Percentiles rank a stretch among this genome's conserved stretches.
Evolutionary conservation across 2,329 filamentous ascomycete genomes (phyloP).

Genomic region (Diaporthe vaccinii): DNA sequence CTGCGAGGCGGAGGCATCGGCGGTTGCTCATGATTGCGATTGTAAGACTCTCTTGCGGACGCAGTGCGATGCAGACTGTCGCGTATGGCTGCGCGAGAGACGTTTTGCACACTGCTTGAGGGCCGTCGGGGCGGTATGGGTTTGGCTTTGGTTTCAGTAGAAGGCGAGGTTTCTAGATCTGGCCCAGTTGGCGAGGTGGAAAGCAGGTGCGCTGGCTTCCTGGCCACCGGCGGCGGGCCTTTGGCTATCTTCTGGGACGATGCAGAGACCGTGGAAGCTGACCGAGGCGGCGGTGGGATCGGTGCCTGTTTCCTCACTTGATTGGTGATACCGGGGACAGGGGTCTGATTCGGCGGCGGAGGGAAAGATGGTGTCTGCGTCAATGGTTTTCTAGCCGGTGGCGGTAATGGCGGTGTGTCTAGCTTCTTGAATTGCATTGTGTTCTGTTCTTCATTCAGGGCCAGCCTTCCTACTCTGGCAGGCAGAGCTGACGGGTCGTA

Average conservation of each 20-base stretch:
- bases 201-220: slow-evolving; percentile 71
- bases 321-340: slow-evolving; percentile 40
- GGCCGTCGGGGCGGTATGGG: slow-evolving; percentile 48
- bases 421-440: slow-evolving; percentile 46
- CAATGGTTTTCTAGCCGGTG: slow-evolving; percentile 57
- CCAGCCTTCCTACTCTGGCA: slow-evolving; percentile 60
- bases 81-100: slow-evolving; percentile 25
- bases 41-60: slow-evolving; percentile 33
- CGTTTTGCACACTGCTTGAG: slow-evolving; percentile 37
- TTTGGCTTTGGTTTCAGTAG: slow-evolving; percentile 42
- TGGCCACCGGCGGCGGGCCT: slow-evolving; percentile 67
- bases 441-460: slow-evolving; percentile 56
- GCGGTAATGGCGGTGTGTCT: slow-evolving; percentile 60
- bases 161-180: slow-evolving; percentile 39
- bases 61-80: slow-evolving; percentile 37
- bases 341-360: slow-evolving; percentile 39
- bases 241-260: slow-evolving; percentile 56
- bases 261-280: slow-evolving; percentile 53
- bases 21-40: slow-evolving; percentile 30
- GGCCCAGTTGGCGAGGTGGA: slow-evolving; percentile 48
- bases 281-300: slow-evolving; percentile 46
- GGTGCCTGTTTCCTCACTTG: slow-evolving; percentile 47
- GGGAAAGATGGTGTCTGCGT: slow-evolving; percentile 41
- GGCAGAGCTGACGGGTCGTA: slow-evolving; percentile 62
- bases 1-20: slow-evolving; percentile 41